Evolutionary conservation across 2,329 filamentous ascomycete genomes (phyloP).

Genomic region (Paraphaeosphaeria sporulosa): DNA sequence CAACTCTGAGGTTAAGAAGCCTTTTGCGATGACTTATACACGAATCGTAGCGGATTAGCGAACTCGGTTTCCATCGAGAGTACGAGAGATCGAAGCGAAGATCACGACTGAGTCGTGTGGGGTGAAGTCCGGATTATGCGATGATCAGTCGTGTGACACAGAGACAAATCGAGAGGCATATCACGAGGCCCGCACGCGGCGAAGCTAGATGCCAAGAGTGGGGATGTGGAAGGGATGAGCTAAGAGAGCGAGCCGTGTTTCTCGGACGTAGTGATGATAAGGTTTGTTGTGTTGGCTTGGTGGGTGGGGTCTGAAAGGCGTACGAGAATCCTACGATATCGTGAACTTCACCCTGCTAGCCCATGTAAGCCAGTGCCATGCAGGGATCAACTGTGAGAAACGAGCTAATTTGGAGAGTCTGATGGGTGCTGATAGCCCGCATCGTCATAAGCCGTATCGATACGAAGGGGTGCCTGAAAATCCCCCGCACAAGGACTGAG

Average conservation of each 20-base stretch:
- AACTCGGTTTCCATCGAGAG: not conserved
- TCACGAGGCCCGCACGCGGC: not conserved
- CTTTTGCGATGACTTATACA: not conserved
- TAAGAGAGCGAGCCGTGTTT: not conserved
- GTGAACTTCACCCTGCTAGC: not conserved
- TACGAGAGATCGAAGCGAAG: not conserved
- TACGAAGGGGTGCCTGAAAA: constrained; percentile 9
- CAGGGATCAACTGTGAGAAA: not conserved
- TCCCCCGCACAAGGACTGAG: constrained; percentile 8
- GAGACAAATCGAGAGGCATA: not conserved
- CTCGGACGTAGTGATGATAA: not conserved
- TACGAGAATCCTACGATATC: not conserved
- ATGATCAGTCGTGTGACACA: not conserved
- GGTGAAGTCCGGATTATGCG: constrained; percentile 8
- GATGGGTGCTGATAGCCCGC: not conserved
- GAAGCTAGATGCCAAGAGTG: not conserved
- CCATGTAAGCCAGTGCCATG: not conserved
- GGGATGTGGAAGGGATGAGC: not conserved
- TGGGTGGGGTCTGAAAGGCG: not conserved
- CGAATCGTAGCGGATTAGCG: not conserved
- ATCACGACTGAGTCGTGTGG: not conserved
- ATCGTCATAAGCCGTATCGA: constrained; percentile 7
- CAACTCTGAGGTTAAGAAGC: not conserved
- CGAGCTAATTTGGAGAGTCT: no score
- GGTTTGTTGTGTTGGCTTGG: not conserved